A percentile compares a stretch with the other conserved stretches of the same genome.
These are phyloP conservation scores for Colletotrichum viniferum DNA, from an alignment of 2,329 filamentous ascomycete genomes.

Conservation along the genomic window DNA sequence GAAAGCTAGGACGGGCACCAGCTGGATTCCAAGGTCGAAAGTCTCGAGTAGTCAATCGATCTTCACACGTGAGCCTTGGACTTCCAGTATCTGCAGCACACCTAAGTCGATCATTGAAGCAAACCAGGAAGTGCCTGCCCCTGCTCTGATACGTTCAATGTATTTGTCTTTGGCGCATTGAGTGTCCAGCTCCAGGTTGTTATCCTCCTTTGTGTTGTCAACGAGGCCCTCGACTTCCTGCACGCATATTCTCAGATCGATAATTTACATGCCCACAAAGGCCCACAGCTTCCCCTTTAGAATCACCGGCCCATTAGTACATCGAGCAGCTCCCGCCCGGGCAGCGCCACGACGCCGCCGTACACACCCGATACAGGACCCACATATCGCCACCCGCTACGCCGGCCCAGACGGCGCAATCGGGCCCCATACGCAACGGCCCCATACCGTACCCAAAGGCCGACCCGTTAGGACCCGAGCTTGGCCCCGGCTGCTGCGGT, in stretches of 20 bases:
- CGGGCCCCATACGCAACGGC: background rate
- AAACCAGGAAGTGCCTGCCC: background rate
- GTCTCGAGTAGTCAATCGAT: background rate
- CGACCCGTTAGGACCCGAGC: background rate
- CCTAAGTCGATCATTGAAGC: background rate
- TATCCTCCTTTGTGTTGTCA: background rate
- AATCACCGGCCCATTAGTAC: background rate
- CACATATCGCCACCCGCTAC: background rate
- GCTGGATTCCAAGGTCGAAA: background rate
- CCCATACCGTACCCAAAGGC: background rate
- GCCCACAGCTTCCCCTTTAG: background rate
- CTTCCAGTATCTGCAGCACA: background rate
- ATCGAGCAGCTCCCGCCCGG: background rate
- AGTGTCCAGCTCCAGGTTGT: background rate
- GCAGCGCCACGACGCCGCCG: too few relatives aligned
- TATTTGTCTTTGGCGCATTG: background rate
- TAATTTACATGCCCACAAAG: background rate
- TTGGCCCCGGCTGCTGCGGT: background rate
- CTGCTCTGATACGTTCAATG: background rate
- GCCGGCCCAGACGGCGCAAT: background rate
- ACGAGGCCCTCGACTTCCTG: background rate
- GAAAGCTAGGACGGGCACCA: background rate
- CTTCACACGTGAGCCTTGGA: background rate
- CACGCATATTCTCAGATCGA: background rate
- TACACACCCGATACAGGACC: background rate